phyloP scores from a whole-genome alignment of 306 rosid genomes.

The Malus asiatica region DNA sequence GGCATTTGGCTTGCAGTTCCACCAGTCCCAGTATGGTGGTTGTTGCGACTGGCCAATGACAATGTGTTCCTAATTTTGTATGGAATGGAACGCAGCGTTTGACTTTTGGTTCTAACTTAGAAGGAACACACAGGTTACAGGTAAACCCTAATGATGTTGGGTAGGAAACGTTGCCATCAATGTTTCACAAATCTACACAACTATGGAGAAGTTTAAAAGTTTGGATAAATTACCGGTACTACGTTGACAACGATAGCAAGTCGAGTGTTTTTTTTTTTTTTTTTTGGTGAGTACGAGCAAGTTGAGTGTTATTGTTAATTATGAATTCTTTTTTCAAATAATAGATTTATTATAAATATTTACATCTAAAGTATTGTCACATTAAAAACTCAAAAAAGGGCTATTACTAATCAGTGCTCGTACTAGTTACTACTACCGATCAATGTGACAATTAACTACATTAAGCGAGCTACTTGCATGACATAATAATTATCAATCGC shows the following conservation, averaged over 20 bases:
- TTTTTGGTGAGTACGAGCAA: too few species aligned
- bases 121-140: not conserved
- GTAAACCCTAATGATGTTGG: not conserved
- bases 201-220: not conserved
- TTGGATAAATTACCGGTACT: not conserved
- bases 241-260: not conserved
- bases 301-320: not conserved
- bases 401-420: too few species aligned
- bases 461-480: not conserved
- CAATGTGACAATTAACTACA: too few species aligned
- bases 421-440: too few species aligned
- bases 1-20: not conserved
- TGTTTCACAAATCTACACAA: not conserved
- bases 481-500: not conserved
- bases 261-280: not conserved
- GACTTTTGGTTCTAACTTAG: conserved; percentile 10
- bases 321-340: too few species aligned
- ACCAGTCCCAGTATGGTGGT: not conserved
- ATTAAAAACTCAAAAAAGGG: too few species aligned
- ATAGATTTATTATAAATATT: too few species aligned
- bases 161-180: not conserved
- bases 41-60: not conserved
- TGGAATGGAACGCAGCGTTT: conserved; percentile 26
- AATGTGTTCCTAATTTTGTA: not conserved
- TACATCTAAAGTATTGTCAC: too few species aligned